Evolutionary conservation across 1,284 basidiomycete genomes (phyloP).

Genomic region (Naganishia cerealis): DNA sequence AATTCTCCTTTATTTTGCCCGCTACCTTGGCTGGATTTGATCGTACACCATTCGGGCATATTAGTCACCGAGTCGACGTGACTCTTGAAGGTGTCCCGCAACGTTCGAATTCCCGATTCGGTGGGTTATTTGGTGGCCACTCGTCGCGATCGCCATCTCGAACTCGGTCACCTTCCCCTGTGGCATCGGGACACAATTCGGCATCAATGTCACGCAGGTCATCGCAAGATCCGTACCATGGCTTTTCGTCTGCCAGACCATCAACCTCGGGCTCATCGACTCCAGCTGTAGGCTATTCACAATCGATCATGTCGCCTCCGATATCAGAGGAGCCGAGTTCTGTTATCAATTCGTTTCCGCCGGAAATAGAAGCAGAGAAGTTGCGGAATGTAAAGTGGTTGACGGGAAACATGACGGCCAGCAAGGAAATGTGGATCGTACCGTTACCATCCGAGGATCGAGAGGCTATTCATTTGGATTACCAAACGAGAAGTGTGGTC

Average conservation of each 20-base stretch:
- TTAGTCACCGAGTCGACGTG: constrained; percentile 34
- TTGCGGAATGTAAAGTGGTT: constrained; percentile 26
- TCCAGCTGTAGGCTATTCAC: neutral
- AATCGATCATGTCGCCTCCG: constrained; percentile 10
- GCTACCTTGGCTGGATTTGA: constrained; percentile 32
- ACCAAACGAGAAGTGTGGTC: constrained; percentile 16
- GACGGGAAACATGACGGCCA: constrained; percentile 27
- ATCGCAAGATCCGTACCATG: constrained; percentile 21
- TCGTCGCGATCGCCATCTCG: constrained; percentile 27
- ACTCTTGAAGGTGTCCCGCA: constrained; percentile 30
- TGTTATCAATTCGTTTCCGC: neutral
- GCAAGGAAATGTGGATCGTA: constrained; percentile 35
- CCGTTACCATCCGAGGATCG: constrained; percentile 33
- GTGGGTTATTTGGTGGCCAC: constrained; percentile 18
- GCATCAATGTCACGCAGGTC: constrained; percentile 21
- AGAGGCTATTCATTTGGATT: constrained; percentile 29
- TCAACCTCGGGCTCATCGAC: constrained; percentile 6
- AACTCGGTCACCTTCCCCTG: constrained; percentile 30
- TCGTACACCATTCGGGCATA: constrained; percentile 33
- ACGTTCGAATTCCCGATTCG: constrained; percentile 27
- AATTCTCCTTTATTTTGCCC: constrained; percentile 32
- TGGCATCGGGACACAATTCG: constrained; percentile 9
- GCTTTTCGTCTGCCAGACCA: neutral
- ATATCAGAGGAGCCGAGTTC: constrained; percentile 23
- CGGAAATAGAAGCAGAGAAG: neutral